Evolutionary conservation across 202 grass and related monocot genomes (phyloP), one percentile per base, ranked within the genome.

Genomic region (Schoenoplectus tabernaemontani): DNA sequence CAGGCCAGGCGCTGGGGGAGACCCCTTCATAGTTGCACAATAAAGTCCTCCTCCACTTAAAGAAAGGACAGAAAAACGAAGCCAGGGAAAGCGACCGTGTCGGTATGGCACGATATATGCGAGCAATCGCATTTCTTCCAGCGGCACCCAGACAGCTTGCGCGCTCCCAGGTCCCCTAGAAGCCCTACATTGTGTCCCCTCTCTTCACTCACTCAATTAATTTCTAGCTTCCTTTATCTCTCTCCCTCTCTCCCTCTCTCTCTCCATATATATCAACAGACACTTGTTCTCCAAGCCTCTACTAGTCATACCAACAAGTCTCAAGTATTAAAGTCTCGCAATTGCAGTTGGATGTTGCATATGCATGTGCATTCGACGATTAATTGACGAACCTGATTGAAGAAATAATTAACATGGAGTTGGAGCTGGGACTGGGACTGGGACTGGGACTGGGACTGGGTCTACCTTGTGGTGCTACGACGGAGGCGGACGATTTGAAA

Each of bases 381-480:
- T 12, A 3, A 28, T 28, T 16, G 12, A 32, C 10, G 59, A 61
- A 13, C 3, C 26, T 2, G 32, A 59, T 59, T 59, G 9, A 41
- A 53, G 50, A 53, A 5, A 50, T 15, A 50, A 9, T 13, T 50
- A 28, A 53, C 26, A 97, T 97, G 94, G 88, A 97, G 85, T 83
- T 93, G 61, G 90, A 93, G 28, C 28, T 28, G 28, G 28, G 28
- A 28, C 28, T 28, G 28, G 28, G 28, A n/a, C n/a, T n/a, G n/a
- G n/a, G n/a, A n/a, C n/a, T n/a, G n/a, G n/a, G n/a, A 78, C 83
- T 97, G 64, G 90, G 86, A 1, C 65, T 69, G 53, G 80, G 76
- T 33, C 87, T 82, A 7, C 87, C 88, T 77, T 5, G 46, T 66
- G 11, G 17, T 57, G 47, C 39, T 15, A 16, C 28, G 15, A 2